phyloP scores from a whole-genome alignment of 345 rosid genomes.

The Bruguiera gymnorhiza region DNA sequence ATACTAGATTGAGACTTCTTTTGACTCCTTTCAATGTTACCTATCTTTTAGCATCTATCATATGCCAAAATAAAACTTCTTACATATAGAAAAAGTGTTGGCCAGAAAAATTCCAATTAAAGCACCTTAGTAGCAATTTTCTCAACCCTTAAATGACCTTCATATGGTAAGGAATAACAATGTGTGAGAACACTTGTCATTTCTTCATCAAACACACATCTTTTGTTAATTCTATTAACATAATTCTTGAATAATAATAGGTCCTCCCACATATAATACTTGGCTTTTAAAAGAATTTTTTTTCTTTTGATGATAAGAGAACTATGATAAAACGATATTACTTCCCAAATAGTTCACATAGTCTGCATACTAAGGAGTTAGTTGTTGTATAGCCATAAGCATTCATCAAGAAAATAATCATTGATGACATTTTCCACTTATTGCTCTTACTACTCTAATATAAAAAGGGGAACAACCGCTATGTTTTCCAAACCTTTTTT shows the following conservation, averaged over 20 bases:
- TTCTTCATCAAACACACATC: background rate
- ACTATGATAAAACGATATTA: background rate
- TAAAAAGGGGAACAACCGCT: background rate
- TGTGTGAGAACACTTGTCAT: background rate
- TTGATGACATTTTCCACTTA: background rate
- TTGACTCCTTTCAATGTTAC: background rate
- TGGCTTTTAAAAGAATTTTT: background rate
- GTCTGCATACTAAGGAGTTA: background rate
- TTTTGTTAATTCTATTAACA: background rate
- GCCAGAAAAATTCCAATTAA: background rate
- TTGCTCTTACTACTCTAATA: background rate
- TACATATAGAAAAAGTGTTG: background rate
- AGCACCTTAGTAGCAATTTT: background rate
- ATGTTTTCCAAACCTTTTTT: too few relatives aligned
- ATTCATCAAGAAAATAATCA: background rate
- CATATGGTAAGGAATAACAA: background rate
- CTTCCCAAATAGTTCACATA: background rate
- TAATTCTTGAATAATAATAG: background rate
- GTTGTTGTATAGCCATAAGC: fast-evolving
- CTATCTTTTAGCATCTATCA: slow-evolving; percentile 1
- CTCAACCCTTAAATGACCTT: background rate
- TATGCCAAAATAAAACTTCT: background rate
- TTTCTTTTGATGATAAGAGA: background rate
- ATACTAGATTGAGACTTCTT: background rate
- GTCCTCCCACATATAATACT: background rate